Evolutionary conservation across 306 rosid species (phyloP), one percentile per base, ranked within the genome.

Genomic region (Malus domestica): DNA sequence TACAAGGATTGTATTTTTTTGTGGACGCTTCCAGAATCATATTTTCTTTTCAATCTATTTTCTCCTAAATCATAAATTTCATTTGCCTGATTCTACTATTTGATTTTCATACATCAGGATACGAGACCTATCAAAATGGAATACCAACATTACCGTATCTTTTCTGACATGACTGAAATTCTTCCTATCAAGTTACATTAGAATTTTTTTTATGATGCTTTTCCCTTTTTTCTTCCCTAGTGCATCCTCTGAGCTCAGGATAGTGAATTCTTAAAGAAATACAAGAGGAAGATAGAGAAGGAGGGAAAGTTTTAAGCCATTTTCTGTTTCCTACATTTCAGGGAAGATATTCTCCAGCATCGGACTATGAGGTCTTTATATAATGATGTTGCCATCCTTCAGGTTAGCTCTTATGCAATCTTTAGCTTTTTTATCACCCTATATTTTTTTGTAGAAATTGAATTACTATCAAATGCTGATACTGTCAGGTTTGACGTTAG

Each of bases 361-460:
- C 63, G 62, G 64, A 87, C 96, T 16, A 88, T 96, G 90, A 81
- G 91, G 86, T 84, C 90, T 61, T 92, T 96, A 80, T 92, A 90
- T 89, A 80, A 61, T 52, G 96, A 89, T 66, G 96, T 92, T 74
- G 82, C 84, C 80, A 73, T 84, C 79, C 97, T 96, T 76, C 99
- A 92, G 97, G 98, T 96, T 83, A 74, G 61, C 60, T 75, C 23
- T 73, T 68, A 49, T 73, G 33, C 63, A 42, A 13, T 77, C n/a
- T 20, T 27, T 68, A 23, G 9, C 32, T 35, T 16, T 78, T 27
- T 32, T 44, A 33, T 73, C 32, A 45, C 70, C 23, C 66, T 54
- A 27, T 69, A 15, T 35, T 67, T 8, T 6, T 35, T 10, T 35
- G 2, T 32, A 35, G 23, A n/a, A n/a, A 51, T 3, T 16, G 52